A percentile compares a stretch with the other conserved stretches of the same genome.
These are phyloP conservation scores for Yarrowia hollandica DNA, from an alignment of 805 yeast species.

Conservation along the genomic window DNA sequence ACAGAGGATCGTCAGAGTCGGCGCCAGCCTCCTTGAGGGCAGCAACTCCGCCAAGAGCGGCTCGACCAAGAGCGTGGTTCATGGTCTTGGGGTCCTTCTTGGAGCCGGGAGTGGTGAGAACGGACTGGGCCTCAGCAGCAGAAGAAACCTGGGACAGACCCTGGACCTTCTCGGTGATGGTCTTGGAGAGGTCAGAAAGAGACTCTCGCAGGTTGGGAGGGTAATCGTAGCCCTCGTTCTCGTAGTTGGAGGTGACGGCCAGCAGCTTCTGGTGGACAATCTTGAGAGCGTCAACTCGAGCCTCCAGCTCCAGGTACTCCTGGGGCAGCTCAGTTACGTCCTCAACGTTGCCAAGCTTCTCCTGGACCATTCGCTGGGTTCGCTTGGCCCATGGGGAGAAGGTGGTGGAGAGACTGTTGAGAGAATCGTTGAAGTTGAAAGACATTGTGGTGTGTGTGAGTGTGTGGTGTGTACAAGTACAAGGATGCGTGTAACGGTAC, in stretches of 20 bases:
- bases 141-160: slow-evolving; percentile 70
- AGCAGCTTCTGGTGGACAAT: slow-evolving; percentile 60
- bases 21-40: slow-evolving; percentile 41
- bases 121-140: slow-evolving; percentile 81
- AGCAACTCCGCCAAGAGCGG: slow-evolving; percentile 54
- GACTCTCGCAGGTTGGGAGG: slow-evolving; percentile 76
- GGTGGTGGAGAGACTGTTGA: slow-evolving; percentile 43
- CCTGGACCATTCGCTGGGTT: slow-evolving; percentile 76
- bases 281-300: slow-evolving; percentile 70
- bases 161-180: slow-evolving; percentile 60
- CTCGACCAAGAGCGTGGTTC: slow-evolving; percentile 78
- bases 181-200: slow-evolving; percentile 68
- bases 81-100: slow-evolving; percentile 69
- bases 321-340: slow-evolving; percentile 83
- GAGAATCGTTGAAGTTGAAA: slow-evolving; percentile 44
- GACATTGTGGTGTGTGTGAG: slow-evolving; percentile 19
- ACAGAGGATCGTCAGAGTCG: slow-evolving; percentile 52
- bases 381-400: slow-evolving; percentile 78
- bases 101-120: slow-evolving; percentile 55
- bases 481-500: background rate
- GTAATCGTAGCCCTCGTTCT: slow-evolving; percentile 78
- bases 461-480: background rate
- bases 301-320: slow-evolving; percentile 74
- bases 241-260: slow-evolving; percentile 59
- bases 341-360: slow-evolving; percentile 72